These are phyloP conservation scores for Acanthamoeba culbertsoni DNA, from an alignment of 208 protist genomes.

Conservation along the genomic window DNA sequence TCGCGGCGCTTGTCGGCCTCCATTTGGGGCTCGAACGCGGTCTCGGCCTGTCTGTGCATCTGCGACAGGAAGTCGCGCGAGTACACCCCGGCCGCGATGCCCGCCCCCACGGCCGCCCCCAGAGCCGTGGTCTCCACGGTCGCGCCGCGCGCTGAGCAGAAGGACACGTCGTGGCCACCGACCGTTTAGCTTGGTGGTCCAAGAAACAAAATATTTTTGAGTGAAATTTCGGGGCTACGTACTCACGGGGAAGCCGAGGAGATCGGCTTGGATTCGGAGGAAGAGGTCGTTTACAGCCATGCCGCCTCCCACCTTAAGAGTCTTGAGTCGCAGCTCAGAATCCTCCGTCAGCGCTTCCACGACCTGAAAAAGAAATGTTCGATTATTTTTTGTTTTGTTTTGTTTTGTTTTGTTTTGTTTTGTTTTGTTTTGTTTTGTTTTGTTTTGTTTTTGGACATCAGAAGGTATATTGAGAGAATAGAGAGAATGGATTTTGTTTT, in stretches of 20 bases:
- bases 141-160: not conserved
- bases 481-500: not conserved
- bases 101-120: slow-evolving; percentile 82
- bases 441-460: too few relatives aligned
- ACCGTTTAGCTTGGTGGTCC: too few relatives aligned
- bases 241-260: slow-evolving; percentile 83
- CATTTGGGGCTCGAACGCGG: not conserved
- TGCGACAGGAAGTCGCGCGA: not conserved
- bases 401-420: too few relatives aligned
- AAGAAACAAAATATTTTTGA: not conserved
- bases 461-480: not conserved
- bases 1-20: not conserved
- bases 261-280: slow-evolving; percentile 94
- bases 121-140: slow-evolving; percentile 79
- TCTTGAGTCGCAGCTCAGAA: slow-evolving; percentile 77
- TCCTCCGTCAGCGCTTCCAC: slow-evolving; percentile 86
- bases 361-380: too few relatives aligned
- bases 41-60: not conserved
- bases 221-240: not conserved
- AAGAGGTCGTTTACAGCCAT: slow-evolving; percentile 89
- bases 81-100: slow-evolving; percentile 75
- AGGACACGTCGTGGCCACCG: not conserved
- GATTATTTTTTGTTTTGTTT: too few relatives aligned
- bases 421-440: too few relatives aligned
- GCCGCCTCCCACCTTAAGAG: slow-evolving; percentile 95